phyloP scores from a whole-genome alignment of 2,329 filamentous ascomycete genomes.

The Zasmidium citrigriseum region DNA sequence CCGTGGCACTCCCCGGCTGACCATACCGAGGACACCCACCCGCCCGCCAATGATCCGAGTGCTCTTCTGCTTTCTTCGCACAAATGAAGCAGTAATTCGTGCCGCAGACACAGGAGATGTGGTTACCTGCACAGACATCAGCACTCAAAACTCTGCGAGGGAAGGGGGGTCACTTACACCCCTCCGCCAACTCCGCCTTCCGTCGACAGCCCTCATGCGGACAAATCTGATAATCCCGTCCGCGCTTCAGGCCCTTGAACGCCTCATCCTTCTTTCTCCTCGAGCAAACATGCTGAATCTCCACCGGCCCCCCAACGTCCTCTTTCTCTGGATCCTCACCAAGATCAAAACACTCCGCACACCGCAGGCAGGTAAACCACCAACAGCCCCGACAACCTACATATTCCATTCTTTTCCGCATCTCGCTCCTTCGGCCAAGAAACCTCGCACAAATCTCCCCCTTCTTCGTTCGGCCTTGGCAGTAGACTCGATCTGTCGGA shows the following conservation, averaged over 20 bases:
- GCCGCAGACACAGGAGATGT: not conserved
- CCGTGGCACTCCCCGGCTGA: not conserved
- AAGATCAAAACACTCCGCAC: not conserved
- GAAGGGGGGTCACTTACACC: not conserved
- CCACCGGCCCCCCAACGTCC: not conserved
- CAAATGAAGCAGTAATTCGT: slow-evolving; percentile 9
- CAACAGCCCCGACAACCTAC: slow-evolving; percentile 8
- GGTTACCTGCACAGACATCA: not conserved
- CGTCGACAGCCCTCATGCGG: not conserved
- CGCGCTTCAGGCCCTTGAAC: not conserved
- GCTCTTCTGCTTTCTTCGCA: not conserved
- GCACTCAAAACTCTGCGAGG: too few species aligned
- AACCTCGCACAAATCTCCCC: slow-evolving; percentile 7
- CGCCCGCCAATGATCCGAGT: not conserved
- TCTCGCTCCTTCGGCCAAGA: slow-evolving; percentile 1
- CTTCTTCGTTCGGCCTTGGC: not conserved
- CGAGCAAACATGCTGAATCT: not conserved
- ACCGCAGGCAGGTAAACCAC: not conserved
- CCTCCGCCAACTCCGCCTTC: not conserved
- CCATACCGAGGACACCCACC: not conserved
- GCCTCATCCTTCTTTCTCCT: not conserved
- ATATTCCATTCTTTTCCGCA: not conserved
- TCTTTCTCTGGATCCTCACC: not conserved
- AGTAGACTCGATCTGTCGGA: slow-evolving; percentile 20
- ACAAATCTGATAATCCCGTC: not conserved